Percentiles rank a stretch among this genome's conserved stretches.
phyloP scores from a whole-genome alignment of 2,329 filamentous ascomycete species.

The Colletotrichum chlorophyti region DNA sequence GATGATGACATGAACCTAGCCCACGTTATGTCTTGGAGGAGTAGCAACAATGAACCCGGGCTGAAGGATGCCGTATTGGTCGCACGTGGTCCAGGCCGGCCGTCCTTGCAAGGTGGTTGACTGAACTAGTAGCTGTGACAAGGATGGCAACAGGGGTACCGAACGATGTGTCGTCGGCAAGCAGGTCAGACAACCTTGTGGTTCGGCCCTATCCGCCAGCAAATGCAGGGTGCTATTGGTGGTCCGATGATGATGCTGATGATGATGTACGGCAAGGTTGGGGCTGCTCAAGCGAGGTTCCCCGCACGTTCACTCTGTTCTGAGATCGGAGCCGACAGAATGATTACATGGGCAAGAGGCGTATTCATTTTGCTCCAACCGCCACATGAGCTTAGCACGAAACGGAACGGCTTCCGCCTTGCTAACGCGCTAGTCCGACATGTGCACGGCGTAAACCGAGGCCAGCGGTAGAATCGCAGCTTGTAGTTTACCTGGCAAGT shows the following conservation, averaged over 20 bases:
- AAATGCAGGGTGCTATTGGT: slow-evolving; percentile 19
- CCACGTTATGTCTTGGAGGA: not conserved
- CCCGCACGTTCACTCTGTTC: slow-evolving; percentile 22
- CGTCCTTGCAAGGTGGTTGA: not conserved
- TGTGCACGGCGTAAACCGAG: too few relatives aligned
- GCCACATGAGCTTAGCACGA: not conserved
- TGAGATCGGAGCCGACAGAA: slow-evolving; percentile 16
- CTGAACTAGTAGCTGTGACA: not conserved
- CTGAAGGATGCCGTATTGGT: slow-evolving; percentile 1
- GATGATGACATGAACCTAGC: too few relatives aligned
- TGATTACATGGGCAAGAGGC: slow-evolving; percentile 19
- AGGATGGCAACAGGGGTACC: slow-evolving; percentile 16
- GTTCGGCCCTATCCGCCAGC: slow-evolving; percentile 23
- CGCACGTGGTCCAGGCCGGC: not conserved
- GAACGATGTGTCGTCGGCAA: slow-evolving; percentile 20
- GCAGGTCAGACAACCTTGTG: slow-evolving; percentile 20
- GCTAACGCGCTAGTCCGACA: not conserved
- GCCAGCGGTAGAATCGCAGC: too few relatives aligned
- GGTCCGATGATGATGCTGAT: too few relatives aligned
- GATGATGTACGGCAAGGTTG: not conserved
- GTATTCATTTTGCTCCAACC: not conserved
- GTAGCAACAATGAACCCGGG: not conserved
- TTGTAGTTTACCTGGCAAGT: too few relatives aligned
- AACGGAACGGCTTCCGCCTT: not conserved
- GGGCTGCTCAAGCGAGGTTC: slow-evolving; percentile 12